phyloP scores from a whole-genome alignment of 352 stramenopile species.

The Phytophthora sp. region DNA sequence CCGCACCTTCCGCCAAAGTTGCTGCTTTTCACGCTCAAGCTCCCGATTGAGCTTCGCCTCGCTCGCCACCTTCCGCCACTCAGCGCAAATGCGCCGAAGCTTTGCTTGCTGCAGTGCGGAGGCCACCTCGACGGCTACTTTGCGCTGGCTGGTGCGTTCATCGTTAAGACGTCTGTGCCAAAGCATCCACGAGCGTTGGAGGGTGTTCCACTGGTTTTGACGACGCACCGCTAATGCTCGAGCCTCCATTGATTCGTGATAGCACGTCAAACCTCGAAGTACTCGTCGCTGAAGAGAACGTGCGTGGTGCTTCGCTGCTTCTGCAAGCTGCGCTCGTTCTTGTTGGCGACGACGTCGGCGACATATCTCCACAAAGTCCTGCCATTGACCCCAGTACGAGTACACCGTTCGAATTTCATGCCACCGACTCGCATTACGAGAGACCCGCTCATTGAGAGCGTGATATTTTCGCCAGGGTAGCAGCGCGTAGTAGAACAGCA shows the following conservation, averaged over 20 bases:
- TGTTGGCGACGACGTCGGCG: conserved; percentile 20
- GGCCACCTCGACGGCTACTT: conserved; percentile 5
- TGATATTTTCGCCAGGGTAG: conserved; percentile 47
- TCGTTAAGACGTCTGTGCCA: conserved; percentile 31
- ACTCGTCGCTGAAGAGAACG: conserved; percentile 18
- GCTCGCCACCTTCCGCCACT: conserved; percentile 35
- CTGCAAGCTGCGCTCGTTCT: conserved; percentile 31
- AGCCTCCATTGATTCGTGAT: conserved; percentile 22
- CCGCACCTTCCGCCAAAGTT: conserved; percentile 67
- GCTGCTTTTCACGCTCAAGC: conserved; percentile 53
- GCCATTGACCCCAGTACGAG: conserved; percentile 48
- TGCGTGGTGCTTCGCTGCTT: conserved; percentile 26
- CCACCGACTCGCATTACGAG: conserved; percentile 44
- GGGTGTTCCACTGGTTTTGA: conserved; percentile 43
- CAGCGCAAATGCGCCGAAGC: conserved; percentile 28
- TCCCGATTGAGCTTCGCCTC: conserved; percentile 37
- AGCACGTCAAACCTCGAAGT: conserved; percentile 15
- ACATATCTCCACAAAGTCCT: conserved; percentile 31
- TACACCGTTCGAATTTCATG: conserved; percentile 50
- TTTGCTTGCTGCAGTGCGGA: conserved; percentile 9
- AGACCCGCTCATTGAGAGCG: conserved; percentile 31
- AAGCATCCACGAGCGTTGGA: conserved; percentile 24
- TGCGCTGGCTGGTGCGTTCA: conserved; percentile 15
- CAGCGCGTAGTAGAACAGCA: conserved; percentile 61
- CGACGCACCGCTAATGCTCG: conserved; percentile 31